Evolutionary conservation across 2,329 filamentous ascomycete species (phyloP), one percentile per base, ranked within the genome.

Genomic region (Diaporthe amygdali): DNA sequence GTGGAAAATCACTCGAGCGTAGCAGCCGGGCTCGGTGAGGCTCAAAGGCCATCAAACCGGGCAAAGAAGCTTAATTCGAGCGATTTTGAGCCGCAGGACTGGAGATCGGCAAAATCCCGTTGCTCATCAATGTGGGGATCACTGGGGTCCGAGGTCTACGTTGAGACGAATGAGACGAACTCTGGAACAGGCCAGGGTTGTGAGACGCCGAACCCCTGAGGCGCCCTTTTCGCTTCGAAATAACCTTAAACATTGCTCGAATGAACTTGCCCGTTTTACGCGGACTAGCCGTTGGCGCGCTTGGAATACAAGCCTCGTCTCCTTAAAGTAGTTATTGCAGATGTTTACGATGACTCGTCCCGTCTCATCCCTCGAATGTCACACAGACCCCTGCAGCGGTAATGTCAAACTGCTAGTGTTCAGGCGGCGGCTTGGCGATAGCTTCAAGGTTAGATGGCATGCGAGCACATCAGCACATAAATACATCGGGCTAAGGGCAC

Each of bases 191-290:
- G 41, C 41, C 59, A 47, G 39, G 59, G 59, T 34, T 30, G 25
- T 63, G 59, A 63, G 59, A 63, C 59, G 41, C 59, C 41, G 59
- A 63, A 47, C 59, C 59, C 59, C 59, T 63, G 41, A 47, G 59
- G 27, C 27, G 3, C 56, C 59, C 41, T 12, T 47, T 47, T 63
- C 56, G 56, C 56, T 63, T 46, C 56, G 39, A 63, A 47, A 47
- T 63, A 63, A 47, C 59, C 59, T 63, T 63, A 63, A 63, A 63
- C 59, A 63, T 25, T 41, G 59, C 41, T 47, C 59, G 59, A 63
- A 63, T 63, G 41, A 37, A 22, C 59, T 63, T 37, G 27, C 22
- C 59, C 30, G 41, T 22, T 63, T 63, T 63, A 34, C 59, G 59
- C 59, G 41, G 59, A 34, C 41, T 47, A 17, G 27, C 59, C 41